Evolutionary conservation across 2,329 filamentous ascomycete species (phyloP).

Genomic region (Clarireedia homoeocarpa): DNA sequence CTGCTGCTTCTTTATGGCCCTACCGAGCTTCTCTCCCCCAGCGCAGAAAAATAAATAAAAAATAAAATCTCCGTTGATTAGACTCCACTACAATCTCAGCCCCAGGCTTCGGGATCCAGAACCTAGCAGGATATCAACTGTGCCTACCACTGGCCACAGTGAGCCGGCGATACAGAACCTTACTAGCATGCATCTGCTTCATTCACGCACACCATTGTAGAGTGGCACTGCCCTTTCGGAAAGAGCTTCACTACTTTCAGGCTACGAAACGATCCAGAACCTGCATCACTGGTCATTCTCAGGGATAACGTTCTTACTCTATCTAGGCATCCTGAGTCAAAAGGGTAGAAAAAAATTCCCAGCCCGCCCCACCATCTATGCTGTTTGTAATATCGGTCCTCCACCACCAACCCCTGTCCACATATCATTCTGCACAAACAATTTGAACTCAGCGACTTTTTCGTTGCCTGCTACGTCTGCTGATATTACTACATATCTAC

Average conservation of each 20-base stretch:
- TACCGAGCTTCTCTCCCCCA: constrained; percentile 1
- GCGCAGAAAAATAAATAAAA: not conserved
- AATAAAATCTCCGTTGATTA: constrained; percentile 2
- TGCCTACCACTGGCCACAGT: constrained; percentile 11
- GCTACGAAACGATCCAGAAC: not conserved
- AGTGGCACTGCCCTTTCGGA: constrained; percentile 25
- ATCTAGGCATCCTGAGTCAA: constrained; percentile 5
- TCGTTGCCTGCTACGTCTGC: constrained; percentile 14
- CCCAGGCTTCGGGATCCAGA: constrained; percentile 16
- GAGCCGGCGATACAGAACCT: constrained; percentile 8
- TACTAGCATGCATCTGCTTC: constrained; percentile 10
- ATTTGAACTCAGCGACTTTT: constrained; percentile 9
- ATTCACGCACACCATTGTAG: constrained; percentile 16
- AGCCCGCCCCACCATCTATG: constrained; percentile 10
- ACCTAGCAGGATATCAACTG: constrained; percentile 16
- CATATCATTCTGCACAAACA: constrained; percentile 5
- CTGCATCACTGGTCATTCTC: not conserved
- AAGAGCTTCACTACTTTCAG: constrained; percentile 9
- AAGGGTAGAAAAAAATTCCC: constrained; percentile 4
- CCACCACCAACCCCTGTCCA: not conserved
- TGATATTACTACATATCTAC: constrained; percentile 9
- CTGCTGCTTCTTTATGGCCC: constrained; percentile 7
- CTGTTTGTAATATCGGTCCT: constrained; percentile 15
- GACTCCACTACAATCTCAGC: constrained; percentile 13
- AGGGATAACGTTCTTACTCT: not conserved